phyloP scores from a whole-genome alignment of 163 green algal genomes.

The Chlamydomonas reinhardtii region DNA sequence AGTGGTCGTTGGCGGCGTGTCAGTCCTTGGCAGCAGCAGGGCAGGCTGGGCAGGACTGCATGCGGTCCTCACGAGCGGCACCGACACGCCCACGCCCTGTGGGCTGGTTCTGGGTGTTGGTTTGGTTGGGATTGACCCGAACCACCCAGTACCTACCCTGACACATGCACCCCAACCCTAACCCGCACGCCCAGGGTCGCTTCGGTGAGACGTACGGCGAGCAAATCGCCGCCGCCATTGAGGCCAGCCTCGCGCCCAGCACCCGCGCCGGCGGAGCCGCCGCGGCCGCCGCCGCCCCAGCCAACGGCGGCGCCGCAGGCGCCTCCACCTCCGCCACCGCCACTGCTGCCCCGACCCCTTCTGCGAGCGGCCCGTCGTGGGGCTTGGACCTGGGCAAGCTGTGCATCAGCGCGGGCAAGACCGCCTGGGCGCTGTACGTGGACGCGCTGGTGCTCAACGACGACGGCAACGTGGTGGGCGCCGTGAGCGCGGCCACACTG shows the following conservation, averaged over 20 bases:
- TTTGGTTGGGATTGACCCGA: too few species aligned
- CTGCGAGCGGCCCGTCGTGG: neutral
- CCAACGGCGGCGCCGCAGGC: neutral
- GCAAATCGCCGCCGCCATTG: conserved; percentile 74
- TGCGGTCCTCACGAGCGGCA: too few species aligned
- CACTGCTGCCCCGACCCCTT: neutral
- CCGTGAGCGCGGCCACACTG: conserved; percentile 77
- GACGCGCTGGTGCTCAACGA: conserved; percentile 88
- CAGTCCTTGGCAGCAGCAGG: too few species aligned
- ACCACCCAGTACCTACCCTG: too few species aligned
- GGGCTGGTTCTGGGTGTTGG: too few species aligned
- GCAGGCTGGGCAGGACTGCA: too few species aligned
- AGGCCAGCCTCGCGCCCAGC: conserved; percentile 63
- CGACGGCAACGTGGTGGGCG: conserved; percentile 87
- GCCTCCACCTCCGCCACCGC: neutral
- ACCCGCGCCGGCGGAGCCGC: neutral
- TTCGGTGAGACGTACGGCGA: conserved; percentile 76
- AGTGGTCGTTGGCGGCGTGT: too few species aligned
- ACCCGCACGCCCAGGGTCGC: conserved; percentile 61
- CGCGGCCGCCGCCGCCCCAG: neutral
- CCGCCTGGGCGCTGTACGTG: conserved; percentile 86
- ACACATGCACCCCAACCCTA: too few species aligned
- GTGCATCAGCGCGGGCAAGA: conserved; percentile 82
- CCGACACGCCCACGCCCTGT: too few species aligned
- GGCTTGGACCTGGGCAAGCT: conserved; percentile 70